phyloP scores from a whole-genome alignment of 768 basidiomycete species.

The Psilocybe azurescens region DNA sequence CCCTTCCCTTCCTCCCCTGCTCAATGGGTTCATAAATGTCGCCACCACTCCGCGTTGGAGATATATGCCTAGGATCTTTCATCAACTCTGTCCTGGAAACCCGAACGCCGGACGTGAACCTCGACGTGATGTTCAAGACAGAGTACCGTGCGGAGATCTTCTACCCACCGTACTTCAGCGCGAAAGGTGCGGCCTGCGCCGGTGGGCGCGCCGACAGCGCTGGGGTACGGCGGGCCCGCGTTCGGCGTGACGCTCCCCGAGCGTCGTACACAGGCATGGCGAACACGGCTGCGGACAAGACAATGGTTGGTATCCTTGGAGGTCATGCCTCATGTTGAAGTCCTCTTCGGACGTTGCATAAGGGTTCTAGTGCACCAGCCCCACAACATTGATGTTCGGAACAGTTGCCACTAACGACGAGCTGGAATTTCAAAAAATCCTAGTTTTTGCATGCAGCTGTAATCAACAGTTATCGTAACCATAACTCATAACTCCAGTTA shows the following conservation, averaged over 20 bases:
- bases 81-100: conserved; percentile 52
- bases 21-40: conserved; percentile 12
- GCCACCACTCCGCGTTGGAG: conserved; percentile 42
- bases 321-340: too few species aligned
- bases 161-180: conserved; percentile 89
- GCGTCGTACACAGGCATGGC: conserved; percentile 67
- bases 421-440: too few species aligned
- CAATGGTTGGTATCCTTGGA: too few species aligned
- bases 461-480: too few species aligned
- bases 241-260: conserved; percentile 82
- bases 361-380: too few species aligned
- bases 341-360: too few species aligned
- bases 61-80: conserved; percentile 47
- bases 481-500: too few species aligned
- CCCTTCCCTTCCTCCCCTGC: conserved; percentile 1
- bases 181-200: conserved; percentile 71
- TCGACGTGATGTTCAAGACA: conserved; percentile 66
- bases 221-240: conserved; percentile 82
- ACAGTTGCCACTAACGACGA: too few species aligned
- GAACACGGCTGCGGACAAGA: conserved; percentile 74
- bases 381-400: too few species aligned
- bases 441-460: too few species aligned
- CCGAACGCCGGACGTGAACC: conserved; percentile 87
- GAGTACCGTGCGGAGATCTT: conserved; percentile 86
- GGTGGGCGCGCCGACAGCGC: conserved; percentile 69